phyloP scores from a whole-genome alignment of 306 rosid genomes.

The Ochetophila trinervis region DNA sequence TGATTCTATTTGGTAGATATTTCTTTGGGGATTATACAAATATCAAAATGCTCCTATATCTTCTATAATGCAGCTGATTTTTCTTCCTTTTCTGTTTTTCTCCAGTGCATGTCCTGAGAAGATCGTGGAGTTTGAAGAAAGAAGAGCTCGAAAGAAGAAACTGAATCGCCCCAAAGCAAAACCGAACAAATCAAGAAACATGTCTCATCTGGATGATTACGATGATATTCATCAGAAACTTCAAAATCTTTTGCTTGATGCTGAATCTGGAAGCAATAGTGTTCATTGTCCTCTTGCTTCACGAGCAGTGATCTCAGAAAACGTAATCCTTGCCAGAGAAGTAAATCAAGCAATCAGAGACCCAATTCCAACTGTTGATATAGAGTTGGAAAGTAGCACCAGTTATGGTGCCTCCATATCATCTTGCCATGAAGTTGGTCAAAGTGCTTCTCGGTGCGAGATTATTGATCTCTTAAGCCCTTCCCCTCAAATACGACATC shows the following conservation, averaged over 20 bases:
- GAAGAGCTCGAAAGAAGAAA: constrained; percentile 43
- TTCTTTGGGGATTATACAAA: too few species aligned
- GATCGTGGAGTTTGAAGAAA: constrained; percentile 58
- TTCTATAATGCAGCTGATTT: too few species aligned
- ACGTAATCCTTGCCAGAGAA: constrained; percentile 24
- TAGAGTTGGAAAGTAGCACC: constrained; percentile 15
- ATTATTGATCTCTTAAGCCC: constrained; percentile 73
- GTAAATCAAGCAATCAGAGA: constrained; percentile 25
- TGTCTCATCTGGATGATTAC: constrained; percentile 45
- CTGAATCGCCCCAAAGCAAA: constrained; percentile 44
- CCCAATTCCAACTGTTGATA: constrained; percentile 2
- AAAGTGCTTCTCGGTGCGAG: constrained; percentile 31
- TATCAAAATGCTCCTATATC: too few species aligned
- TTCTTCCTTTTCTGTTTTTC: constrained; percentile 14
- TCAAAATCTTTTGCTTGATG: constrained; percentile 49
- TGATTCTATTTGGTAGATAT: too few species aligned
- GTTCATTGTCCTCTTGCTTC: constrained; percentile 22
- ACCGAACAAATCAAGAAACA: constrained; percentile 48
- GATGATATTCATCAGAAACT: constrained; percentile 44
- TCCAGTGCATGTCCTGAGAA: constrained; percentile 82
- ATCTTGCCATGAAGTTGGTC: constrained; percentile 21
- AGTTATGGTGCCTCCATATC: constrained; percentile 14
- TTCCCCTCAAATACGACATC: constrained; percentile 44
- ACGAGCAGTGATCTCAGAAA: constrained; percentile 14
- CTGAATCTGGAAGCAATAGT: constrained; percentile 34